These are phyloP conservation scores for Blechomonas ayalai DNA, from an alignment of 208 protist genomes.

Conservation along the genomic window DNA sequence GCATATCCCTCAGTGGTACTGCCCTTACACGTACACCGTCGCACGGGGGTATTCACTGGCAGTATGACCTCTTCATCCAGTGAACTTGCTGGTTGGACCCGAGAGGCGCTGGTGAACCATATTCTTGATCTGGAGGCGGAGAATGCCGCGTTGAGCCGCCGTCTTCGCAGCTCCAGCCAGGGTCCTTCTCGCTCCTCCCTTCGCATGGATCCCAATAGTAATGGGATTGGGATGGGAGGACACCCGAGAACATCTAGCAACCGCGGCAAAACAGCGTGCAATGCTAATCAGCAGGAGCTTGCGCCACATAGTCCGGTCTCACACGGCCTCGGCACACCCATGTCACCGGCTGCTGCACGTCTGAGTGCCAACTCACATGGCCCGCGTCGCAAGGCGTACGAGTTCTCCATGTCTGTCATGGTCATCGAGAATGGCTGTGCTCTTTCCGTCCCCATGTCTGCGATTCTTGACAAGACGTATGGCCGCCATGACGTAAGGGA, in stretches of 20 bases:
- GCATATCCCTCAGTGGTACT: too few relatives aligned
- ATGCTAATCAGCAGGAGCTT: constrained; percentile 11
- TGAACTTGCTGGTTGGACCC: constrained; percentile 21
- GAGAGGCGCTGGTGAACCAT: constrained; percentile 54
- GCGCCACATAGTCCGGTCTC: constrained; percentile 17
- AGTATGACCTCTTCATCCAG: constrained; percentile 6
- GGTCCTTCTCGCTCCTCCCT: too few relatives aligned
- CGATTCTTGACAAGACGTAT: constrained; percentile 77
- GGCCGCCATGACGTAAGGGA: constrained; percentile 64
- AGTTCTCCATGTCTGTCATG: constrained; percentile 80
- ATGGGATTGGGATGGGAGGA: background rate
- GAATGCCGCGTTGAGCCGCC: constrained; percentile 41
- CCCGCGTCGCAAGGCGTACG: constrained; percentile 17
- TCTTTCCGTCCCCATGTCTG: constrained; percentile 59
- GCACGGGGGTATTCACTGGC: background rate
- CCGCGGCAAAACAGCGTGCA: constrained; percentile 3
- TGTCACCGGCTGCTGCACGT: background rate
- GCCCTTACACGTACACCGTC: too few relatives aligned
- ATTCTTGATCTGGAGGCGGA: constrained; percentile 56
- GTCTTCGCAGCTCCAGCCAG: constrained; percentile 35
- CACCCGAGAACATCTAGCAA: background rate
- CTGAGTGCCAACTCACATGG: constrained; percentile 5
- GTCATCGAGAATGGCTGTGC: constrained; percentile 82
- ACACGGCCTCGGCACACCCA: background rate
- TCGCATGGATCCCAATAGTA: background rate